Evolutionary conservation across 768 basidiomycete genomes (phyloP), one percentile per base, ranked within the genome.

Genomic region (button mushroom (Agaricus bisporus)): DNA sequence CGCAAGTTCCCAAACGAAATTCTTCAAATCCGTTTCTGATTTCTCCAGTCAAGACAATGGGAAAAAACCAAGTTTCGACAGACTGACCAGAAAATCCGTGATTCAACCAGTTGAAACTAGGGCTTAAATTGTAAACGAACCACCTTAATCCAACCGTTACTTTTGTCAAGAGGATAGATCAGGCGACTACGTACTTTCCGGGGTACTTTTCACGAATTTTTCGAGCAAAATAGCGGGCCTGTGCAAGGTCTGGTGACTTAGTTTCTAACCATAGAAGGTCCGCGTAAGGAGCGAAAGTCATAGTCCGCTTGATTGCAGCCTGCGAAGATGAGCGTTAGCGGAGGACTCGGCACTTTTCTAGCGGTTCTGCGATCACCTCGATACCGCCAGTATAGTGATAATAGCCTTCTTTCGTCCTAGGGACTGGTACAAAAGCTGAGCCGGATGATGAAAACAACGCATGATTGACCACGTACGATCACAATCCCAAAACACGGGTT

Each of bases 181-280:
- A 41, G 14, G 22, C 7, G 42, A 14, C 15, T 32, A 62, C 77
- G 49, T 56, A 85, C 85, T 90, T 91, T 57, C 76, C 82, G 38
- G 92, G 91, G 62, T 80, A 80, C 63, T 76, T 75, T 58, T 79
- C 80, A 49, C 87, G 73, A 60, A 95, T 88, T 63, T 79, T 79
- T 42, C 85, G 72, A 2, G 93, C 85, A 67, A 95, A 92, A 29
- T 75, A 79, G 32, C 81, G 76, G 2, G 93, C 93, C 64, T 92
- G 82, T 54, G 83, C 76, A 20, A 95, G 73, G 64, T 92, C 79
- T 8, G 94, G 93, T n/a, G 78, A 76, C 61, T 91, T 93, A 2
- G 94, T 97, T 73, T 95, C 94, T 41, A 95, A 77, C 94, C 93
- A 97, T 42, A 95, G 73, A 60, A 95, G 77, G 67, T 97, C 93